Base-by-base conservation (phyloP, 1,284 basidiomycete species). In the Filobasidium uniguttulatum region DNA sequence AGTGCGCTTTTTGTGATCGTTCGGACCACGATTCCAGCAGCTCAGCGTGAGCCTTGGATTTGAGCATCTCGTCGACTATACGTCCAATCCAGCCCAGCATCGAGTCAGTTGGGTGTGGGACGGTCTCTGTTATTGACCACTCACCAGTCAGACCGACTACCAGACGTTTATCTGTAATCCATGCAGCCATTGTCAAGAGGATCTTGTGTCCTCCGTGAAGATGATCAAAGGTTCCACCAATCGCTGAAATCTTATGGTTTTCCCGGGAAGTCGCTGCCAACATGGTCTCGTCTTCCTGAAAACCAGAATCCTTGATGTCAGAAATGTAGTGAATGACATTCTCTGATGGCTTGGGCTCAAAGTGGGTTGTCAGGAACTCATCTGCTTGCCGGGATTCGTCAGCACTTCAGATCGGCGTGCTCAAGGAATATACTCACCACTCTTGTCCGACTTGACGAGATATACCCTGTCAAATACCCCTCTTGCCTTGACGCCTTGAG, bases 131-230 rank as follows among this genome's bases (percentile, higher is more conserved):
- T 6, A 34, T 15, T 34, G 33, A 14, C n/a, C n/a, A 57, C 73
- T 57, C 54, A 83, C 85, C 82, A 46, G 85, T 85, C 31, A 98
- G 73, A 4, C 94, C 94, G 49, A 94, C 80, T 56, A 98, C 86
- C 60, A 98, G 70, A 65, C 86, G 88, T 56, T 76, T 68, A 41
- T 71, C 68, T 0, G 88, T 75, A 52, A 96, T 78, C 74, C 85
- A 88, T 1, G 84, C 80, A 7, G 80, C 82, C 79, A 94, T 88
- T 59, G 86, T 86, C 5, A 99, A 77, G 31, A 99, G 77, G 53
- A 98, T 91, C 71, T 97, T 97, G 74, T 99, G 93, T 0, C 93
- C 93, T 1, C 89, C 81, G 65, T 99, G 93, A 15, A 99, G 77
- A 64, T 98, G 94, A 68, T 99, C 93, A 65, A 98, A 98, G 0